Conservation (phyloP, 257 asterid genomes). For the Salvia splendens region DNA sequence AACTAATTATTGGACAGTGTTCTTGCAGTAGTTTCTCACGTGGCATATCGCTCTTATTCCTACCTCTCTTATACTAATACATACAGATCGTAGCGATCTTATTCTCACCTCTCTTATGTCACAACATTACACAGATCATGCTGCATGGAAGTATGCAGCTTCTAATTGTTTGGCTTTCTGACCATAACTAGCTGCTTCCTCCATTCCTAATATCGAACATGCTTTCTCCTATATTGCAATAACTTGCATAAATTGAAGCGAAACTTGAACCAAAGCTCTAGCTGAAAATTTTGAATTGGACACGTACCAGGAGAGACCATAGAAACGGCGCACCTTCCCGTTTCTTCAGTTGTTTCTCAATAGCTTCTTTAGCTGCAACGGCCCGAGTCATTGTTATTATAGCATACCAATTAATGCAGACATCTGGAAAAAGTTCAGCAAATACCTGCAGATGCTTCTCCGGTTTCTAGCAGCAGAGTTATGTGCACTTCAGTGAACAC, state of each 20-base stretch:
- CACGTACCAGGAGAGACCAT: conserved; percentile 78
- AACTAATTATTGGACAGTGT: not conserved
- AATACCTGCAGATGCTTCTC: conserved; percentile 60
- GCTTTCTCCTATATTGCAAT: conserved; percentile 63
- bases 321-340: conserved; percentile 75
- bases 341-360: conserved; percentile 68
- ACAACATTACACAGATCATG: not conserved
- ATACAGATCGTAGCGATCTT: not conserved
- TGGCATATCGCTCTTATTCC: not conserved
- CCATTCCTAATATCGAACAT: conserved; percentile 44
- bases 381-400: conserved; percentile 13
- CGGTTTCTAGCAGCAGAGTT: conserved; percentile 54
- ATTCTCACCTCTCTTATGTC: conserved; percentile 19
- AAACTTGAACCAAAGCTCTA: not conserved
- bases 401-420: not conserved
- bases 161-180: conserved; percentile 59
- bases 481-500: conserved; percentile 77
- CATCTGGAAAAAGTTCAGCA: not conserved
- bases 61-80: conserved; percentile 9
- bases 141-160: conserved; percentile 49
- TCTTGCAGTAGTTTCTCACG: not conserved
- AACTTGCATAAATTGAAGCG: not conserved
- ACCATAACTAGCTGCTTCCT: conserved; percentile 60
- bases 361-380: conserved; percentile 63
- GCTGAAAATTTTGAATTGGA: not conserved